Evolutionary conservation across 805 yeast genomes (phyloP), one percentile per base, ranked within the genome.

Genomic region (Zygosaccharomyces bailii): DNA sequence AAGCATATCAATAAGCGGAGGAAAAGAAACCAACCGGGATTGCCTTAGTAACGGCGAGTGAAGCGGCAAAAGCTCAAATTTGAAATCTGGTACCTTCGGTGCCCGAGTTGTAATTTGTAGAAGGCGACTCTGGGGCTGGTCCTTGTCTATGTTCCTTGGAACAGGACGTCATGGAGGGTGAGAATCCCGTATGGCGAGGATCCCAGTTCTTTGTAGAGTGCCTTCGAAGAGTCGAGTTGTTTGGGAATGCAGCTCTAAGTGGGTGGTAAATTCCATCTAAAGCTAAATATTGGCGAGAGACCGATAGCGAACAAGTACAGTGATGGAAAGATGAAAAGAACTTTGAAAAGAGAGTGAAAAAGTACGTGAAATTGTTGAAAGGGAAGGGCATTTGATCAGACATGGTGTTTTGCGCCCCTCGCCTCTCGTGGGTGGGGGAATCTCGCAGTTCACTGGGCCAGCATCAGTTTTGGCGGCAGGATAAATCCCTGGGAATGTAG

Each of bases 221-320:
- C 56, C 42, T 45, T 52, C 56, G 56, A 52, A 49, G 56, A 52
- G 56, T 52, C 56, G 56, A 52, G 56, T 53, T 53, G 56, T 53
- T 53, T 63, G 69, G 69, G 69, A 65, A 64, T 66, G 70, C 70
- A 66, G 71, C 69, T 56, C 68, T 65, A 67, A 53, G 56, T 53
- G 56, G 56, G 56, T 53, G 56, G 56, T 53, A 53, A 53, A 63
- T 61, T 65, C 70, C 71, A 65, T 64, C 68, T 66, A 65, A 68
- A 63, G 71, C 71, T 68, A 64, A 67, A 67, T 67, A 66, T 66
- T 65, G 70, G 72, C 70, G 69, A 66, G 71, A 66, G 70, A 67
- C 71, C 70, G 71, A 67, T 68, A 68, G 70, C 70, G 69, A 67
- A 67, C 71, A 68, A 66, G 71, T 67, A 68, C 70, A 64, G 71